phyloP scores from a whole-genome alignment of 208 protist species.

The Leishmania aethiopica region DNA sequence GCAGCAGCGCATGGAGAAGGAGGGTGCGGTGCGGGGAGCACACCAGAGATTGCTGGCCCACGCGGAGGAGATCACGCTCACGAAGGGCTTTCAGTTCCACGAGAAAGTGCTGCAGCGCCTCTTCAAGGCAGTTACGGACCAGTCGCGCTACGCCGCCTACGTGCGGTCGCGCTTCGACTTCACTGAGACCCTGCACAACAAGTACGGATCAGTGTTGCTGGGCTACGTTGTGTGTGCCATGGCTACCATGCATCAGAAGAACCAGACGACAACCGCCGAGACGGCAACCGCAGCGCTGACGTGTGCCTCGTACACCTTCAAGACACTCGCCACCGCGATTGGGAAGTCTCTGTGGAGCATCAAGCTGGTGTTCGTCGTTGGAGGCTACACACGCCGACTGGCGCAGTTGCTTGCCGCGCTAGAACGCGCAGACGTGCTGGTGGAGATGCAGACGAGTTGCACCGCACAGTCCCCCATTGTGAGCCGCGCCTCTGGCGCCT shows the following conservation, averaged over 20 bases:
- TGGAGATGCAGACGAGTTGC: slow-evolving; percentile 26
- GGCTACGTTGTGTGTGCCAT: slow-evolving; percentile 46
- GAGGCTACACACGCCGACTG: slow-evolving; percentile 63
- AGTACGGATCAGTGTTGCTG: slow-evolving; percentile 63
- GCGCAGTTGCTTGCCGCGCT: slow-evolving; percentile 49
- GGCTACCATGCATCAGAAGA: slow-evolving; percentile 24
- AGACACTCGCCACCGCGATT: slow-evolving; percentile 48
- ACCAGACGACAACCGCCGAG: slow-evolving; percentile 6
- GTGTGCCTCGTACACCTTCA: slow-evolving; percentile 42
- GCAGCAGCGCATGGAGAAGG: slow-evolving; percentile 42
- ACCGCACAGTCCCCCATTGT: slow-evolving; percentile 19
- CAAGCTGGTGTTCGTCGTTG: slow-evolving; percentile 42
- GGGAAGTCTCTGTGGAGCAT: slow-evolving; percentile 52
- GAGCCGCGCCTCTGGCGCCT: slow-evolving; percentile 11
- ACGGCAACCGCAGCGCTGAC: slow-evolving; percentile 20
- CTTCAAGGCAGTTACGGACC: slow-evolving; percentile 48
- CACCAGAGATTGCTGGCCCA: slow-evolving; percentile 55
- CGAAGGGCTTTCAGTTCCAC: slow-evolving; percentile 44
- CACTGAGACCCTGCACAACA: slow-evolving; percentile 50
- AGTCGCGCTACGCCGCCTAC: slow-evolving; percentile 53
- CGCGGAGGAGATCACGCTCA: slow-evolving; percentile 70
- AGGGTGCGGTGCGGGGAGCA: slow-evolving; percentile 47
- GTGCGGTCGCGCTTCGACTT: slow-evolving; percentile 58
- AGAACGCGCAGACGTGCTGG: slow-evolving; percentile 34
- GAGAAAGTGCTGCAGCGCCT: slow-evolving; percentile 38